Percentiles rank a stretch among this genome's conserved stretches.
These are phyloP conservation scores for Quercus berberidifolia DNA, from an alignment of 306 rosid genomes.

Conservation along the genomic window DNA sequence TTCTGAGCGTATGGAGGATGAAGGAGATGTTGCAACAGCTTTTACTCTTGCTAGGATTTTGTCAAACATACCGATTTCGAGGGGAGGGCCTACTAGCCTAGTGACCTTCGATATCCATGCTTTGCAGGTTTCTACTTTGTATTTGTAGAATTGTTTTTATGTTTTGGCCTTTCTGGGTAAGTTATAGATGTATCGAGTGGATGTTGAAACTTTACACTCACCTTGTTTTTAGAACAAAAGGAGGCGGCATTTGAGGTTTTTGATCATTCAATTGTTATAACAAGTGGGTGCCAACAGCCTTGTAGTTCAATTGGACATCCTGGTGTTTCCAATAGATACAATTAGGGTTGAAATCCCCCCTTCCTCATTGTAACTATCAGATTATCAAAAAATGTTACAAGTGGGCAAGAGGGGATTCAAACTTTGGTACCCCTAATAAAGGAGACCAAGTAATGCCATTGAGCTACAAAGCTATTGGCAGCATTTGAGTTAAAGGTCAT, in stretches of 20 bases:
- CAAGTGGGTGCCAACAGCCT: too few relatives aligned
- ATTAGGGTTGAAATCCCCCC: too few relatives aligned
- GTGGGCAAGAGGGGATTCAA: too few relatives aligned
- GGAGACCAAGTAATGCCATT: too few relatives aligned
- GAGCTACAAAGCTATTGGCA: too few relatives aligned
- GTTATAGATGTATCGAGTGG: not conserved
- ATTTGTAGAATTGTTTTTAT: slow-evolving; percentile 19
- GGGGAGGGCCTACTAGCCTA: slow-evolving; percentile 96
- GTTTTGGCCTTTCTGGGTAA: not conserved
- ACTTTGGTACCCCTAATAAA: too few relatives aligned
- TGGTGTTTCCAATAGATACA: too few relatives aligned
- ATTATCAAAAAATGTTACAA: too few relatives aligned
- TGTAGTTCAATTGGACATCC: too few relatives aligned
- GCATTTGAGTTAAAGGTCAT: not conserved
- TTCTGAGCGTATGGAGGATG: slow-evolving; percentile 97
- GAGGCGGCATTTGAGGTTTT: not conserved
- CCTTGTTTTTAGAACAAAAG: not conserved
- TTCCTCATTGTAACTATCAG: too few relatives aligned
- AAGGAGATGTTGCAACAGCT: slow-evolving; percentile 98
- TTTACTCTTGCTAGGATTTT: slow-evolving; percentile 90
- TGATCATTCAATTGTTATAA: too few relatives aligned
- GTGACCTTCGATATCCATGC: slow-evolving; percentile 98
- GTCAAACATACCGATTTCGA: slow-evolving; percentile 88
- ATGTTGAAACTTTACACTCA: not conserved
- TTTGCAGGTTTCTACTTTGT: slow-evolving; percentile 64